Conservation (phyloP, 306 rosid genomes). For the Corylus americana region DNA sequence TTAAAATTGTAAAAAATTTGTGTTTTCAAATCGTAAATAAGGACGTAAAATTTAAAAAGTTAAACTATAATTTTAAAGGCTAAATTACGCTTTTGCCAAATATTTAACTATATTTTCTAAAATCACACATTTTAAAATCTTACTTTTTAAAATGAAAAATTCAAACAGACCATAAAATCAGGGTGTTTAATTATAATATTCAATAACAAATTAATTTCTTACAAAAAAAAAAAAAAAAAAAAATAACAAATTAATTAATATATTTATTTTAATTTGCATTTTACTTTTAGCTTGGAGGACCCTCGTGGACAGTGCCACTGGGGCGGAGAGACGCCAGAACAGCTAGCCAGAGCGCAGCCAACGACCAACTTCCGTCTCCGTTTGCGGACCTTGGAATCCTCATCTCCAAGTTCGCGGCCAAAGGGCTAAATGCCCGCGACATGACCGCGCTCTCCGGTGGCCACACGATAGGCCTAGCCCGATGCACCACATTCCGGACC, state of each 20-base stretch:
- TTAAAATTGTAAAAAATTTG: too few species aligned
- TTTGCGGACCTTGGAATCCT: constrained; percentile 49
- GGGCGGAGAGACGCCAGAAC: constrained; percentile 80
- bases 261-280: not conserved
- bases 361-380: constrained; percentile 60
- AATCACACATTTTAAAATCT: too few species aligned
- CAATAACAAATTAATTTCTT: not conserved
- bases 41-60: too few species aligned
- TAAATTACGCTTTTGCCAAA: too few species aligned
- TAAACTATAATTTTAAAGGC: too few species aligned
- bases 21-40: too few species aligned
- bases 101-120: too few species aligned
- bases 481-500: constrained; percentile 51
- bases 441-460: constrained; percentile 71
- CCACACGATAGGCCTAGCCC: constrained; percentile 62
- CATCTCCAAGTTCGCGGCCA: constrained; percentile 33
- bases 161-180: too few species aligned
- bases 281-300: constrained; percentile 66
- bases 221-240: too few species aligned
- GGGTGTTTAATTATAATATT: too few species aligned
- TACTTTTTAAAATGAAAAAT: too few species aligned
- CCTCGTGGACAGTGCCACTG: constrained; percentile 57
- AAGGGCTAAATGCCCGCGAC: constrained; percentile 49
- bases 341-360: constrained; percentile 63
- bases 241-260: not conserved